Base-by-base conservation (phyloP, 495 filamentous ascomycete species). In the Parathielavia hyrcaniae region DNA sequence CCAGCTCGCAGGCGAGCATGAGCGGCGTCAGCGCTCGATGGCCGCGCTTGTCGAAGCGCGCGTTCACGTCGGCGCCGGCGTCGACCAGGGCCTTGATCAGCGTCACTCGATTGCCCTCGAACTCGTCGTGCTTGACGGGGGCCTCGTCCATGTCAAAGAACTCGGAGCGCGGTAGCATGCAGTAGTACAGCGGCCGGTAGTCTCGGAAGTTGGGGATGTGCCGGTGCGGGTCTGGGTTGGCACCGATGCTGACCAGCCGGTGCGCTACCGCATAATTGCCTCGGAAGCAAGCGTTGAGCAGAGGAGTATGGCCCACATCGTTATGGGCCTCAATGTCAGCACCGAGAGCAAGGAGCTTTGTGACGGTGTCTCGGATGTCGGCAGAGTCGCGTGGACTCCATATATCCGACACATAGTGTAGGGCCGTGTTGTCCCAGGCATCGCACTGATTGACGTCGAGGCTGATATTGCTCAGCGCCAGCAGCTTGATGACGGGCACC, bases 191-290 rank as follows among this genome's bases (percentile, higher is more conserved):
- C 5, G 66, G 66, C 0, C 63, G 61, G 43, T 51, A 56, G 36
- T 66, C 66, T 39, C 61, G 61, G 36, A 68, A 68, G 51, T 61
- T 54, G 40, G 53, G 63, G 26, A 62, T 61, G 38, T 52, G 47
- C 13, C 57, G 56, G 43, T 64, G 66, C 14, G 61, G 66, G n/a
- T 68, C 64, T 11, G 64, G 58, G 17, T 64, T 68, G 19, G 57
- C 64, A 9, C 66, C 66, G 19, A 64, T 57, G 57, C 47, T 60
- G 16, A 66, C 58, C 23, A 69, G 55, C 40, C 61, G 23, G 50
- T 58, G 61, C 5, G 67, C 67, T 3, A 62, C 64, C 36, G 64
- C 60, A 48, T 49, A 69, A 45, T 69, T 69, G n/a, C 67, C 67
- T 4, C 59, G 26, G 50, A 47, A 60, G 54, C 64, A 67, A 3